Percentiles rank a stretch among this genome's conserved stretches.
Evolutionary conservation across 306 rosid species (phyloP).

Genomic region (Luffa aegyptiaca): DNA sequence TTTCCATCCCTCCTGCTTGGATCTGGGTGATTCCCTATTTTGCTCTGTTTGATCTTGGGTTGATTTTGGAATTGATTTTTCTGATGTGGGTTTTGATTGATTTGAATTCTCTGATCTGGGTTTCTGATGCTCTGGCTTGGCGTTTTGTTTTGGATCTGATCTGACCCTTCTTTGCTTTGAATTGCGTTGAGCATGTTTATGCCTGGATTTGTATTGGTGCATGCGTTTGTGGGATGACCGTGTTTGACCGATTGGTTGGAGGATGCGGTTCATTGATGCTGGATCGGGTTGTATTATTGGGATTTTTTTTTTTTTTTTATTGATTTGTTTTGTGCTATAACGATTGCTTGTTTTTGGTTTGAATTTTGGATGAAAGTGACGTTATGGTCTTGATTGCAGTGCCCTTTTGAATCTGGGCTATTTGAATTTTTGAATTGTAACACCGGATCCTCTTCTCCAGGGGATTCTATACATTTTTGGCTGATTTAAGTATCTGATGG

Average conservation of each 20-base stretch:
- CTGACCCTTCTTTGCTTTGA: background rate
- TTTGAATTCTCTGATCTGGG: constrained; percentile 2
- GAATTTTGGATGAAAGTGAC: background rate
- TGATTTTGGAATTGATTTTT: background rate
- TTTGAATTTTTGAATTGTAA: background rate
- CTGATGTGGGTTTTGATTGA: background rate
- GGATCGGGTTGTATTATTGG: background rate
- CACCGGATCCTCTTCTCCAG: background rate
- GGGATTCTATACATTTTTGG: background rate
- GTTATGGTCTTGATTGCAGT: background rate
- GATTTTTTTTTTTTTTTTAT: background rate
- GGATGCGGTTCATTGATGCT: background rate
- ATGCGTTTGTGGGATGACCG: background rate
- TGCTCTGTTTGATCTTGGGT: background rate
- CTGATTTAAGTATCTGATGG: background rate
- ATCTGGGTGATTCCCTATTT: background rate
- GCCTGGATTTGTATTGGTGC: background rate
- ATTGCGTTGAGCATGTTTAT: background rate
- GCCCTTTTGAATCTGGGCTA: background rate
- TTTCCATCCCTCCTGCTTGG: background rate
- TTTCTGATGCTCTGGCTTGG: background rate
- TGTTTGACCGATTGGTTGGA: background rate
- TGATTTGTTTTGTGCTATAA: background rate
- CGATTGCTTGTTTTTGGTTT: background rate
- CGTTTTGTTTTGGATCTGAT: background rate